Conservation (phyloP, 164 flowering plant genomes). For the Umbilicus rupestris region DNA sequence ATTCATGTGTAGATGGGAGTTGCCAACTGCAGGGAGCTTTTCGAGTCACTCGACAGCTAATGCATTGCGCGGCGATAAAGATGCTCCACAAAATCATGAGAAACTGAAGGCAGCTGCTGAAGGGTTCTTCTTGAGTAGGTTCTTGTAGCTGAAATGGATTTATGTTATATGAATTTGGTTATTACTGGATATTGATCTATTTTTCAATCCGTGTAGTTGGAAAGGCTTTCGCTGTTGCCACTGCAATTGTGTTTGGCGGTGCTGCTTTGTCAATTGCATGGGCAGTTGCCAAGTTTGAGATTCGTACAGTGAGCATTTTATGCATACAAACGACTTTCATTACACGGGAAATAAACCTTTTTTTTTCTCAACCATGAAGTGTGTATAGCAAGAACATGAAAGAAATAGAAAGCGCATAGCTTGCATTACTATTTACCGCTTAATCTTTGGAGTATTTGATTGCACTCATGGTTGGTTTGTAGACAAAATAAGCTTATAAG, state of each 20-base stretch:
- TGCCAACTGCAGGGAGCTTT: constrained; percentile 39
- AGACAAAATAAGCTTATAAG: not conserved
- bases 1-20: constrained; percentile 53
- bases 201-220: constrained; percentile 43
- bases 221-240: constrained; percentile 66
- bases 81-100: constrained; percentile 41
- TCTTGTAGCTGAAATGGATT: not conserved
- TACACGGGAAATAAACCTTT: not conserved
- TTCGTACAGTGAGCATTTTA: constrained; percentile 45
- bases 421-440: too few relatives aligned
- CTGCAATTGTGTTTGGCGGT: constrained; percentile 66
- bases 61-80: constrained; percentile 49
- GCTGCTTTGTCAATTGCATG: constrained; percentile 47
- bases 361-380: not conserved
- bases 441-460: not conserved
- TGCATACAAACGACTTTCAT: not conserved
- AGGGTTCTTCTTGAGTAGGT: constrained; percentile 55
- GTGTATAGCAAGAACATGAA: not conserved
- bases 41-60: constrained; percentile 74
- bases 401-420: too few relatives aligned
- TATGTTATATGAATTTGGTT: not conserved
- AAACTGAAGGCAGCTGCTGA: constrained; percentile 75
- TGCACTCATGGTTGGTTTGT: not conserved
- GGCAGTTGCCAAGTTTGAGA: constrained; percentile 52
- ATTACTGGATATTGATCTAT: not conserved